Evolutionary conservation across 495 filamentous ascomycete species (phyloP).

Genomic region (Penicillium simplicissimum): DNA sequence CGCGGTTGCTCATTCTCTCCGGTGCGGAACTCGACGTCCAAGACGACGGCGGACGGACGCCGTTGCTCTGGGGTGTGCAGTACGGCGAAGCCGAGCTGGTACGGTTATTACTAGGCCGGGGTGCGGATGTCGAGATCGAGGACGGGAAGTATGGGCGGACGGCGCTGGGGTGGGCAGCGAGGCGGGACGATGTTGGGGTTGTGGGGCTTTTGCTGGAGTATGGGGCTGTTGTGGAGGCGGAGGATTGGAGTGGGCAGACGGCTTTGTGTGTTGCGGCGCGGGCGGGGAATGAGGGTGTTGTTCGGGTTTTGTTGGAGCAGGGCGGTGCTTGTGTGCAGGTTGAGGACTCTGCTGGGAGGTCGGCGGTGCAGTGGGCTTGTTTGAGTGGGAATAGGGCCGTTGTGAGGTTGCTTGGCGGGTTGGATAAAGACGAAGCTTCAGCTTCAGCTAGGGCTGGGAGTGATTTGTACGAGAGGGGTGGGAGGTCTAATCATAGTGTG

Average conservation of each 20-base stretch:
- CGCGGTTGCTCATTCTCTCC: not conserved
- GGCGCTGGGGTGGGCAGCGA: not conserved
- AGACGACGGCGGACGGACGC: not conserved
- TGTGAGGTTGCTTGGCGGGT: not conserved
- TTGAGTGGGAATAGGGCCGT: not conserved
- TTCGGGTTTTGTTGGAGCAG: not conserved
- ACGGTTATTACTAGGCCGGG: not conserved
- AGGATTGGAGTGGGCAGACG: not conserved
- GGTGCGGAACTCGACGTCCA: not conserved
- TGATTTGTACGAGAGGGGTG: not conserved
- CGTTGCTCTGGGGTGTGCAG: not conserved
- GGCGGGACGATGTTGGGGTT: not conserved
- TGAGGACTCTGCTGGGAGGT: not conserved
- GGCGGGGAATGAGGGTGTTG: not conserved
- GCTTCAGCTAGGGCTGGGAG: not conserved
- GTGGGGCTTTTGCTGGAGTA: not conserved
- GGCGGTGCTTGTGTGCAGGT: not conserved
- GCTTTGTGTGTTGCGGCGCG: not conserved
- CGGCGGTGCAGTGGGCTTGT: not conserved
- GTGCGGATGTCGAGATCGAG: not conserved
- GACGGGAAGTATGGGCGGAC: not conserved
- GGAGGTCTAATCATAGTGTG: not conserved
- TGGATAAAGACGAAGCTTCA: too few species aligned
- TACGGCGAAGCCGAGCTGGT: not conserved
- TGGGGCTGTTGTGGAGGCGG: not conserved